Percentiles rank a stretch among this genome's conserved stretches.
These are phyloP conservation scores for Wickerhamomyces rabaulensis DNA, from an alignment of 805 yeast species.

Conservation along the genomic window DNA sequence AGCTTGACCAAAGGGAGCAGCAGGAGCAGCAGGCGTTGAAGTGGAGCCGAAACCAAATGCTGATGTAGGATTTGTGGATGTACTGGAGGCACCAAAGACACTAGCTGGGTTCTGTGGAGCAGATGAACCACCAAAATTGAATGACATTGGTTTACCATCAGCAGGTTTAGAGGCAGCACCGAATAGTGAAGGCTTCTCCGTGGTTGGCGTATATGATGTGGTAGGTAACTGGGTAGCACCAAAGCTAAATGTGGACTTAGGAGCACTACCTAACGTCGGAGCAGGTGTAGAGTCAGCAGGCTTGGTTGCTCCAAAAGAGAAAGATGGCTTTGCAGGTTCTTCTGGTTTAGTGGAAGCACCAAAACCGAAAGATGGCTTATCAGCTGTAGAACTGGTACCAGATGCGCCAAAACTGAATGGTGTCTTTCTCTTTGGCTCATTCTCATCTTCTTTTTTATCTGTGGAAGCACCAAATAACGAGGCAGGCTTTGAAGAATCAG, in stretches of 20 bases:
- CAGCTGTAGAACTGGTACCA: background rate
- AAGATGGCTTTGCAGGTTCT: background rate
- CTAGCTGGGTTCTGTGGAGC: slow-evolving; percentile 7
- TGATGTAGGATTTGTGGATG: slow-evolving; percentile 2
- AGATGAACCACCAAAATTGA: slow-evolving; percentile 15
- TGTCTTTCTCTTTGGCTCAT: slow-evolving; percentile 1
- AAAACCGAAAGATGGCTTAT: slow-evolving; percentile 7
- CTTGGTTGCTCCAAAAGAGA: slow-evolving; percentile 5
- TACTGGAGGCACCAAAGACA: slow-evolving; percentile 9
- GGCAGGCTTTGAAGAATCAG: background rate
- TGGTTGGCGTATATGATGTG: background rate
- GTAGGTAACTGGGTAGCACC: background rate
- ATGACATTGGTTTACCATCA: slow-evolving; percentile 3
- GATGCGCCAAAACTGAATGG: slow-evolving; percentile 10
- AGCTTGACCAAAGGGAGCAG: slow-evolving; percentile 11
- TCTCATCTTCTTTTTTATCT: background rate
- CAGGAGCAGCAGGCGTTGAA: slow-evolving; percentile 17
- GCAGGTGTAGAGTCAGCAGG: background rate
- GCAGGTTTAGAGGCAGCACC: background rate
- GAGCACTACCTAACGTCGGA: background rate
- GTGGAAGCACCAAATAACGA: background rate
- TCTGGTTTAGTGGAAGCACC: slow-evolving; percentile 1
- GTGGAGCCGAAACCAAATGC: slow-evolving; percentile 17
- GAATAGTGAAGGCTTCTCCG: slow-evolving; percentile 1
- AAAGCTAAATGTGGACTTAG: slow-evolving; percentile 2